A percentile compares a stretch with the other conserved stretches of the same genome.
Conservation (phyloP, 1,284 basidiomycete species). For the Puccinia coronata region DNA sequence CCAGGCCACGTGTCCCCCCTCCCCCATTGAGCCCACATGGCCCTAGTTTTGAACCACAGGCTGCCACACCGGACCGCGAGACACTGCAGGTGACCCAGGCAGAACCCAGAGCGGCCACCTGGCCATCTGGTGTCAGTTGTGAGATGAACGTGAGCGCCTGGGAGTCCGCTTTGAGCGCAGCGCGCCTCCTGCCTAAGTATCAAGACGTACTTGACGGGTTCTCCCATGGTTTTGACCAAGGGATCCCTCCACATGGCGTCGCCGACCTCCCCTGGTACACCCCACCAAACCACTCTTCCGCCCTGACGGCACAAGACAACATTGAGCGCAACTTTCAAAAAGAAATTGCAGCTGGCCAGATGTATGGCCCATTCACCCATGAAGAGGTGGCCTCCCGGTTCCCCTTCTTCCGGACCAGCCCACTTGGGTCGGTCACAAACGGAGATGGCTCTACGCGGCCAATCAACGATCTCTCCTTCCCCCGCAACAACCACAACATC, state of each 20-base stretch:
- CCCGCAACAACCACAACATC: not conserved
- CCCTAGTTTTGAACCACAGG: too few species aligned
- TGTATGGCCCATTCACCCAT: not conserved
- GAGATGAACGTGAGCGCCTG: conserved; percentile 10
- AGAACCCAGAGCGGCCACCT: too few species aligned
- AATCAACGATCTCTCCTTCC: not conserved
- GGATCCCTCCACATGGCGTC: not conserved
- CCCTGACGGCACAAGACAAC: not conserved
- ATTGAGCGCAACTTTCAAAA: not conserved
- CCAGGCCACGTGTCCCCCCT: too few species aligned
- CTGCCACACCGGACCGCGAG: too few species aligned
- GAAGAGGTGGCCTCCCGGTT: not conserved
- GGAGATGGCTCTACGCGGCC: not conserved
- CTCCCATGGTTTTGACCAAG: not conserved
- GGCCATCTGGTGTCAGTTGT: not conserved
- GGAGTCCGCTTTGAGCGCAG: not conserved
- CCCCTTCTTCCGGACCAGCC: not conserved
- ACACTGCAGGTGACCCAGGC: too few species aligned
- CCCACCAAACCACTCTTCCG: not conserved
- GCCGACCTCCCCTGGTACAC: not conserved
- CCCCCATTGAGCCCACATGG: too few species aligned
- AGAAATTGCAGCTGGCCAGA: not conserved
- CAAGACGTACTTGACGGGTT: not conserved
- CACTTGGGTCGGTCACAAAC: not conserved
- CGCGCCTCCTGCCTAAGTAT: not conserved